Evolutionary conservation across 176 grass and related monocot genomes (phyloP).

Genomic region (Zoysia japonica): DNA sequence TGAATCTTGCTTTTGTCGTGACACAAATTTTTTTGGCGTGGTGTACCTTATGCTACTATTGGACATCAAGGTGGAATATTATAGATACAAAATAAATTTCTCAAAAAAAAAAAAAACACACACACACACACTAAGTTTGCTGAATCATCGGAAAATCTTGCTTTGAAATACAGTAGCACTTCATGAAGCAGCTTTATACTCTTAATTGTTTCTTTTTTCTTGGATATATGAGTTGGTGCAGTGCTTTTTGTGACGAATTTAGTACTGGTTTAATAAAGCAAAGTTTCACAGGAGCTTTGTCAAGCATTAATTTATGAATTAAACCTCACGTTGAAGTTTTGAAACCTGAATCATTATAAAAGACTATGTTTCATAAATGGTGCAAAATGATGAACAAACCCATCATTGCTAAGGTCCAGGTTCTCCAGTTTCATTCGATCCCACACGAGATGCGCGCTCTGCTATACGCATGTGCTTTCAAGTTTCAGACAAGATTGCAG

Average conservation of each 20-base stretch:
- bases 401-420: background rate
- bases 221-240: background rate
- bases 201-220: too few species aligned
- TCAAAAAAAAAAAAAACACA: too few species aligned
- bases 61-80: too few species aligned
- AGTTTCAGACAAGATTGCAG: background rate
- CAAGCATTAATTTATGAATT: background rate
- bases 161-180: background rate
- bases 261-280: too few species aligned
- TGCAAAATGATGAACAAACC: background rate
- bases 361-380: background rate
- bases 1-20: too few species aligned
- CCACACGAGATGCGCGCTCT: background rate
- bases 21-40: too few species aligned
- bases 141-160: background rate
- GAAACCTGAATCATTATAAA: background rate
- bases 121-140: background rate
- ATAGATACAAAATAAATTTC: too few species aligned
- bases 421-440: background rate
- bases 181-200: background rate
- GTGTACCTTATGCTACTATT: too few species aligned
- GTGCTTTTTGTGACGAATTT: background rate
- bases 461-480: background rate
- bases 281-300: background rate
- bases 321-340: background rate